A percentile compares a stretch with the other conserved stretches of the same genome.
Conservation (phyloP, 2,329 filamentous ascomycete genomes). For the Zasmidium angulare region DNA sequence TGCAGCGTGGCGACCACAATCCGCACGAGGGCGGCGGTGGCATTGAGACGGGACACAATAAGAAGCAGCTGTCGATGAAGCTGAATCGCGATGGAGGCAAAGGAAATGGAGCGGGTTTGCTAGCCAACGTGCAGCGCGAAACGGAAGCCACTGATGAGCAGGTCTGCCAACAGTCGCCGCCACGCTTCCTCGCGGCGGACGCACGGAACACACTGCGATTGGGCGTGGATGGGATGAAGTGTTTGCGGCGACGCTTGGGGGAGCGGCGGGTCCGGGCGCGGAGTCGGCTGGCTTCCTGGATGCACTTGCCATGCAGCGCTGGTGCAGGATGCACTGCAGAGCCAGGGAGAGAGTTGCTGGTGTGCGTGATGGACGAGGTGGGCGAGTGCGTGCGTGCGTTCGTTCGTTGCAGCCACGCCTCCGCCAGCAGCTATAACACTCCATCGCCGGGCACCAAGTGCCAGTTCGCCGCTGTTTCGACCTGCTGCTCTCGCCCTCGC, state of each 20-base stretch:
- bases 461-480: neutral
- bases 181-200: neutral
- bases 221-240: neutral
- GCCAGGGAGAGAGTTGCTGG: constrained; percentile 7
- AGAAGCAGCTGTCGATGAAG: neutral
- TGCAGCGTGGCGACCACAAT: neutral
- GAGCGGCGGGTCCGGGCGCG: constrained; percentile 1
- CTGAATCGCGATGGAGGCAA: neutral
- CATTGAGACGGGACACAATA: neutral
- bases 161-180: neutral
- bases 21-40: neutral
- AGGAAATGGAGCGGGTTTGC: neutral
- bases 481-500: neutral
- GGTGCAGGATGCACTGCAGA: neutral
- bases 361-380: no score
- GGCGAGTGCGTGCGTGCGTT: no score
- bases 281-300: neutral
- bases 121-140: neutral
- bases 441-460: neutral
- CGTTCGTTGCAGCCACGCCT: no score
- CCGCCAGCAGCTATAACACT: constrained; percentile 4
- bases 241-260: neutral
- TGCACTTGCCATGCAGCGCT: constrained; percentile 1
- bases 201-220: neutral
- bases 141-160: neutral